A percentile compares a stretch with the other conserved stretches of the same genome.
phyloP scores from a whole-genome alignment of 768 basidiomycete genomes.

The Pluteus cervinus region DNA sequence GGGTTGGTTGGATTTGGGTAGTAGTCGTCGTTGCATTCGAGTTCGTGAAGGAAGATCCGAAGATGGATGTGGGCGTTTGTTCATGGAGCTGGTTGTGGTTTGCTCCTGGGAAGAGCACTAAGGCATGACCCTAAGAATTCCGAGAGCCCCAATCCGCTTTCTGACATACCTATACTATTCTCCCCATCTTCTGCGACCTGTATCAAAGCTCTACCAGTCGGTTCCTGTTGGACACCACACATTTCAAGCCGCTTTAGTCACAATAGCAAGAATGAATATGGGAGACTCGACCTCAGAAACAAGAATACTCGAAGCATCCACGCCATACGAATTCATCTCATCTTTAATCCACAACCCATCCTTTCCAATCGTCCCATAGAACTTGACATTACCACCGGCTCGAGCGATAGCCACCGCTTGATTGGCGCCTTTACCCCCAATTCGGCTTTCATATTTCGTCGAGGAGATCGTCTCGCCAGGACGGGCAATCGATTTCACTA shows the following conservation, averaged over 20 bases:
- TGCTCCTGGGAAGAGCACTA: constrained; percentile 55
- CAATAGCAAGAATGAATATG: neutral
- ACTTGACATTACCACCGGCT: constrained; percentile 40
- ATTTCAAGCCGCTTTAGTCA: neutral
- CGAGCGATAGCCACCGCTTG: constrained; percentile 53
- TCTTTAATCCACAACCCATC: constrained; percentile 47
- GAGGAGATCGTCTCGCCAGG: constrained; percentile 61
- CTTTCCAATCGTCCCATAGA: constrained; percentile 48
- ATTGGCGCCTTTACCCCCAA: constrained; percentile 62
- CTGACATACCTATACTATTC: constrained; percentile 53
- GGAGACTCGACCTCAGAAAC: constrained; percentile 29
- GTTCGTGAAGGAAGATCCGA: too few species aligned
- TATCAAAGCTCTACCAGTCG: constrained; percentile 55
- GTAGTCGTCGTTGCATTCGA: too few species aligned
- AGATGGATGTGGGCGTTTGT: constrained; percentile 9
- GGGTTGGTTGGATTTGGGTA: constrained; percentile 35
- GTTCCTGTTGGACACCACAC: constrained; percentile 24
- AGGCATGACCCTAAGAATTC: constrained; percentile 1
- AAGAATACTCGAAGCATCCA: constrained; percentile 32
- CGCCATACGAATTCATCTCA: constrained; percentile 30
- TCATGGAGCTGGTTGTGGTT: constrained; percentile 40
- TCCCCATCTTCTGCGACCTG: constrained; percentile 53
- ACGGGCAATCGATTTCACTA: constrained; percentile 46
- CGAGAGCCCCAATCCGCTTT: neutral
- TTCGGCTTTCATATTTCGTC: constrained; percentile 35